Percentiles rank a stretch among this genome's conserved stretches.
phyloP scores from a whole-genome alignment of 257 asterid species.

The Solanum neorickii region DNA sequence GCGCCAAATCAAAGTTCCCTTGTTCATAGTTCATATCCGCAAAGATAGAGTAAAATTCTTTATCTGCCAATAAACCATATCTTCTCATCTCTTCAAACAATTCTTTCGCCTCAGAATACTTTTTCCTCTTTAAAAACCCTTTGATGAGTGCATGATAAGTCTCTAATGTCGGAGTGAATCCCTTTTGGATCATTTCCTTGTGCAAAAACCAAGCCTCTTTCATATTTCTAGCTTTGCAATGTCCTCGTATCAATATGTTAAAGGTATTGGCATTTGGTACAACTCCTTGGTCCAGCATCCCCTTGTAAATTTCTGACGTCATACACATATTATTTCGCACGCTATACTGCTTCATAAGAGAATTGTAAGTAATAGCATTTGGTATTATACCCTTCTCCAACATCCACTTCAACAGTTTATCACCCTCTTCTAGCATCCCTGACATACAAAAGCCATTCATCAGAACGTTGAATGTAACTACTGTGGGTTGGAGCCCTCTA shows the following conservation, averaged over 20 bases:
- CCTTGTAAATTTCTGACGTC: constrained; percentile 45
- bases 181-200: constrained; percentile 62
- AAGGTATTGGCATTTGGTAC: constrained; percentile 54
- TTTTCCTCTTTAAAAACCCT: constrained; percentile 75
- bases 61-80: constrained; percentile 40
- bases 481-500: constrained; percentile 61
- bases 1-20: constrained; percentile 57
- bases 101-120: constrained; percentile 58
- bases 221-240: constrained; percentile 93
- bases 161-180: constrained; percentile 38
- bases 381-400: constrained; percentile 76
- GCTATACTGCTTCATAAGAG: constrained; percentile 69
- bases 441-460: constrained; percentile 73
- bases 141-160: constrained; percentile 62
- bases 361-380: constrained; percentile 68
- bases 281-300: constrained; percentile 52
- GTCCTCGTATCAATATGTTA: constrained; percentile 74
- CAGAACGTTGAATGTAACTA: constrained; percentile 85
- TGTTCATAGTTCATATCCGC: constrained; percentile 67
- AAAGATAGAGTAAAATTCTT: constrained; percentile 49
- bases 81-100: constrained; percentile 78
- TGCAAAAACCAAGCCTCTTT: constrained; percentile 90
- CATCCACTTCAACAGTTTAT: constrained; percentile 77
- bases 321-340: constrained; percentile 55
- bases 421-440: constrained; percentile 79